Percentiles rank a stretch among this genome's conserved stretches.
Evolutionary conservation across 139 green algal species (phyloP).

Genomic region (Chlorella sp.): DNA sequence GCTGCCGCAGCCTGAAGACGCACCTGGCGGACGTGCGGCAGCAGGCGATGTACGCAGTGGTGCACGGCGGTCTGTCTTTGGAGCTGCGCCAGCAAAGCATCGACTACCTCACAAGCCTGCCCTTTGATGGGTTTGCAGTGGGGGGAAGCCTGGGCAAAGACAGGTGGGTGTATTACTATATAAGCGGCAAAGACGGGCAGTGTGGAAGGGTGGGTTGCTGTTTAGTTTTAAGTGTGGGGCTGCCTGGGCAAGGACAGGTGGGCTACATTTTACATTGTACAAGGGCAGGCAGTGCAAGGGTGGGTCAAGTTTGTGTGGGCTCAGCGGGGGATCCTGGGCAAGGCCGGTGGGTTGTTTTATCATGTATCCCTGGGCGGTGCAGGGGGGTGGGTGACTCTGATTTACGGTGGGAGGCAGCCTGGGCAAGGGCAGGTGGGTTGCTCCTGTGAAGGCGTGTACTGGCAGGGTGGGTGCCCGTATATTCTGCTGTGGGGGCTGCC

Average conservation of each 20-base stretch:
- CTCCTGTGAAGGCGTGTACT: too few species aligned
- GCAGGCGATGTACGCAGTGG: slow-evolving; percentile 67
- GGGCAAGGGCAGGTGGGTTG: slow-evolving; percentile 44
- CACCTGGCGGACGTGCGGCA: slow-evolving; percentile 53
- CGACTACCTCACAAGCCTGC: slow-evolving; percentile 52
- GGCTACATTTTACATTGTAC: too few species aligned
- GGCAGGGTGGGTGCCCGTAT: too few species aligned
- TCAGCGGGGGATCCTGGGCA: too few species aligned
- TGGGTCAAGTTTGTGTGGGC: too few species aligned
- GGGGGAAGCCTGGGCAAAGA: slow-evolving; percentile 62
- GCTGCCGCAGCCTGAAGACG: slow-evolving; percentile 32
- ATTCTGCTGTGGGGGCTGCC: too few species aligned
- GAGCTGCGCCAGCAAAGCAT: slow-evolving; percentile 47
- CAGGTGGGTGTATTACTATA: neutral
- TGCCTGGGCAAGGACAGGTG: slow-evolving; percentile 51
- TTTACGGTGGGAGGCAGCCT: slow-evolving; percentile 59
- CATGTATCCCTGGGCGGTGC: too few species aligned
- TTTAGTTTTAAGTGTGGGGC: slow-evolving; percentile 58
- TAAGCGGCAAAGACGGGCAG: too few species aligned
- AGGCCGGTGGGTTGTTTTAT: too few species aligned
- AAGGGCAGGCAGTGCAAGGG: too few species aligned
- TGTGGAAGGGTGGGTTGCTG: slow-evolving; percentile 42
- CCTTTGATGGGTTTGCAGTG: slow-evolving; percentile 65
- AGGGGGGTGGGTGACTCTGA: too few species aligned
- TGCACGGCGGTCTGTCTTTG: slow-evolving; percentile 56